Evolutionary conservation across 2,329 filamentous ascomycete genomes (phyloP).

Genomic region (Colletotrichum acutatum): DNA sequence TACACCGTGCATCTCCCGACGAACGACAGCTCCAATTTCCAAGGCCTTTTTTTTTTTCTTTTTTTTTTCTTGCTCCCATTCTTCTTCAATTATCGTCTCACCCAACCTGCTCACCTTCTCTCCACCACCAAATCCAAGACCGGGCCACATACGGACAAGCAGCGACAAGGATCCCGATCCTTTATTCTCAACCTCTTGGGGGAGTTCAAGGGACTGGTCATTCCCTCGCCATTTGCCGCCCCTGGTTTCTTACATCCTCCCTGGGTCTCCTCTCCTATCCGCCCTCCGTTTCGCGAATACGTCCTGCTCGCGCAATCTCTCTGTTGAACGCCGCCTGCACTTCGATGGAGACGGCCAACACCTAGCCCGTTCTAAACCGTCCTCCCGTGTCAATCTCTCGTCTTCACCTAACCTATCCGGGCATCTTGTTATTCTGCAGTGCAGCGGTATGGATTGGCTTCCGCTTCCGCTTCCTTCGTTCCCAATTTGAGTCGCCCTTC

Average conservation of each 20-base stretch:
- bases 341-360: constrained; percentile 10
- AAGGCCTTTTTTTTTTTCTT: constrained; percentile 2
- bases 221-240: not conserved
- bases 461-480: constrained; percentile 22
- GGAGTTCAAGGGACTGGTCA: constrained; percentile 1
- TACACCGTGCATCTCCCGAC: not conserved
- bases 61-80: not conserved
- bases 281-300: not conserved
- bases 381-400: not conserved
- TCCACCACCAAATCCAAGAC: constrained; percentile 37
- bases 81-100: not conserved
- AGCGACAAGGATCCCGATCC: constrained; percentile 34
- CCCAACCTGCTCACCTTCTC: constrained; percentile 22
- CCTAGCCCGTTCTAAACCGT: not conserved
- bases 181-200: constrained; percentile 21
- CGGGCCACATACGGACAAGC: constrained; percentile 27
- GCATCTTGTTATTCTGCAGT: not conserved
- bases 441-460: constrained; percentile 1
- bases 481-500: not conserved
- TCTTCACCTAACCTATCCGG: constrained; percentile 3
- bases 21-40: constrained; percentile 10
- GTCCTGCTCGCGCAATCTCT: constrained; percentile 18
- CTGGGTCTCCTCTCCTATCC: not conserved
- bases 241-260: not conserved
- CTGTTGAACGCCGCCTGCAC: constrained; percentile 10